Base-by-base conservation (phyloP, 1,284 basidiomycete species). In the Cutaneotrichosporon cavernicola region DNA sequence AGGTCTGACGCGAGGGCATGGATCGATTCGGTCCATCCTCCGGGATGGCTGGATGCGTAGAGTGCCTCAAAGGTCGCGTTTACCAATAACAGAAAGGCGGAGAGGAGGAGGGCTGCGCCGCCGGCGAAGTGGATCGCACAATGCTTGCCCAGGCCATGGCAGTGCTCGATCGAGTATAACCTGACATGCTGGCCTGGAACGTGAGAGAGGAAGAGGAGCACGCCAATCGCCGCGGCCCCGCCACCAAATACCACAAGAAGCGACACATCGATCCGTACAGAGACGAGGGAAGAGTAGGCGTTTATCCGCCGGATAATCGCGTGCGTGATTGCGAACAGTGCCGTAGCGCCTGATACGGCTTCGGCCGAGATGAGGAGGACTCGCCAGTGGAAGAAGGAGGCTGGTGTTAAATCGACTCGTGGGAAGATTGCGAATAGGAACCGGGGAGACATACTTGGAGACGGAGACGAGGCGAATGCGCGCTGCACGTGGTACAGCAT, bases 401-500 rank as follows among this genome's bases (percentile, higher is more conserved):
- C 51, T 53, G 51, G 14, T 14, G 51, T 53, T 18, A 53, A 13
- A 8, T 6, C 16, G 13, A n/a, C 26, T 26, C 26, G 26, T 26
- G 26, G 26, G 26, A 26, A 26, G 26, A 26, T 26, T 46, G 43
- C 22, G 22, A 21, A 36, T 36, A 22, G 47, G 47, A 49, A 49
- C 22, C n/a, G 9, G 21, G 47, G 8, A 22, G 46, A 32, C 50
- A 18, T 31, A 52, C 50, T 26, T 52, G 22, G 26, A 11, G 50
- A 26, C 22, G 50, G 10, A 6, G n/a, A n/a, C 18, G 51, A 13
- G 14, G 18, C 18, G 9, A 53, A 32, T 10, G 16, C 51, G 18
- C 30, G 30, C 30, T 53, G 51, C 31, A 53, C 51, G 14, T 53
- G 30, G 16, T 32, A 34, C 51, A 53, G 18, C 51, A 53, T 53